Percentiles rank a stretch among this genome's conserved stretches.
These are phyloP conservation scores for Kalanchoe fedtschenkoi DNA, from an alignment of 164 flowering plant genomes.

Conservation along the genomic window DNA sequence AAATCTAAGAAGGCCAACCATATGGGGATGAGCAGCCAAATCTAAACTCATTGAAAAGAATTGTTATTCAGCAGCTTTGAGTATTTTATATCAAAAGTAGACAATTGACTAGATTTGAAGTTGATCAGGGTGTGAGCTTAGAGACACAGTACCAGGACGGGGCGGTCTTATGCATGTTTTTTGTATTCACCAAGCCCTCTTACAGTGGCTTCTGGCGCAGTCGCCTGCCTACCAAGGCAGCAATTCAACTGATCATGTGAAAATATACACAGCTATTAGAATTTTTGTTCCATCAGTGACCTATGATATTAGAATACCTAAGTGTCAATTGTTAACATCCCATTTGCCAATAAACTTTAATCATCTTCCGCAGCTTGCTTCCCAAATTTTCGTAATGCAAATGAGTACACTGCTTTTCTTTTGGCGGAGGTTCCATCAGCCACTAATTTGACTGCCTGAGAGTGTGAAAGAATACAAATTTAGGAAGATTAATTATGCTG, in stretches of 20 bases:
- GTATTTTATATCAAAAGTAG: not conserved
- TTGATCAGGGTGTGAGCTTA: not conserved
- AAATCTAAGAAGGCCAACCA: not conserved
- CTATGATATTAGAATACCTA: not conserved
- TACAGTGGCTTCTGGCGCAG: not conserved
- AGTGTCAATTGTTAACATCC: not conserved
- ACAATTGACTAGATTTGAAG: not conserved
- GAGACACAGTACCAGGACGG: not conserved
- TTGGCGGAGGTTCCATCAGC: conserved; percentile 36
- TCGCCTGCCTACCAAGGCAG: not conserved
- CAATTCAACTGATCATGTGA: not conserved
- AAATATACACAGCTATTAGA: not conserved
- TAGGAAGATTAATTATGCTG: not conserved
- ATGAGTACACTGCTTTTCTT: conserved; percentile 56
- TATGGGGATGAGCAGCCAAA: not conserved
- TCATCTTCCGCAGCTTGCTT: conserved; percentile 33
- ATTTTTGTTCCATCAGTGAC: not conserved
- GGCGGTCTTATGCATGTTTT: not conserved
- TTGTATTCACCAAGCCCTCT: not conserved
- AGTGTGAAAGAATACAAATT: not conserved
- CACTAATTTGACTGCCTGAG: conserved; percentile 35
- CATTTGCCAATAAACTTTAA: conserved; percentile 12
- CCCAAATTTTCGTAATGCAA: conserved; percentile 68
- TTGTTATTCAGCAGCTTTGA: not conserved
- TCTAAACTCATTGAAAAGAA: not conserved